phyloP scores from a whole-genome alignment of 2,329 filamentous ascomycete species.

The Teratosphaeria pseudoeucalypti region DNA sequence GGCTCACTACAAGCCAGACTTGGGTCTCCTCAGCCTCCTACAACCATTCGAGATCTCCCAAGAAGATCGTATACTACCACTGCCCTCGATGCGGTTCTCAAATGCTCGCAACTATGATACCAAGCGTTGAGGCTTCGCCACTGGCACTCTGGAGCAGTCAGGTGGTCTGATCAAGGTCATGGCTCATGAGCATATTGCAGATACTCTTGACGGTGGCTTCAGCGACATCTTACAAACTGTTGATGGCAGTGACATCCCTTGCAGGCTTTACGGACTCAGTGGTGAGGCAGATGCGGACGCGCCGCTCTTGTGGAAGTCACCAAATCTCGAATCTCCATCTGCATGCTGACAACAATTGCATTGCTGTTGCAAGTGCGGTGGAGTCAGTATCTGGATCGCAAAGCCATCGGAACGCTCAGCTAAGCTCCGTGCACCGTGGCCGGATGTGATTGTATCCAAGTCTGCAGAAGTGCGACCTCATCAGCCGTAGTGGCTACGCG shows the following conservation, averaged over 20 bases:
- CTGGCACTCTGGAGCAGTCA: constrained; percentile 23
- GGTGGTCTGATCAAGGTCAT: constrained; percentile 22
- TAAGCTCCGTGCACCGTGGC: constrained; percentile 37
- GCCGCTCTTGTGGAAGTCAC: constrained; percentile 15
- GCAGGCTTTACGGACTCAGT: constrained; percentile 15
- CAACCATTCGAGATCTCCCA: constrained; percentile 35
- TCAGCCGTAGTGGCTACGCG: constrained; percentile 51
- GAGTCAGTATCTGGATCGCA: constrained; percentile 47
- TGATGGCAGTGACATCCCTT: constrained; percentile 15
- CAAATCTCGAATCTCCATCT: neutral
- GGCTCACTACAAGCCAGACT: constrained; percentile 19
- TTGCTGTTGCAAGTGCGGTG: constrained; percentile 43
- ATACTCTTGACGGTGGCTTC: constrained; percentile 30
- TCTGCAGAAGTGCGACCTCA: constrained; percentile 31
- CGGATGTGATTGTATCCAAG: constrained; percentile 31
- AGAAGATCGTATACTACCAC: constrained; percentile 35
- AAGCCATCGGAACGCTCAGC: constrained; percentile 41
- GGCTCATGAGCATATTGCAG: constrained; percentile 23
- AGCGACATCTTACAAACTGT: constrained; percentile 23
- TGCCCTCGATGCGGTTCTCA: constrained; percentile 43
- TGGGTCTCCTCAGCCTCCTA: constrained; percentile 25
- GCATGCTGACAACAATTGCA: constrained; percentile 20
- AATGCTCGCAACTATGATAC: constrained; percentile 15
- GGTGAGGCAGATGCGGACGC: constrained; percentile 9
- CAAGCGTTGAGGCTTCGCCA: constrained; percentile 17